A percentile compares a stretch with the other conserved stretches of the same genome.
These are phyloP conservation scores for Ogataea nitratoaversa DNA, from an alignment of 805 yeast species.

Conservation along the genomic window DNA sequence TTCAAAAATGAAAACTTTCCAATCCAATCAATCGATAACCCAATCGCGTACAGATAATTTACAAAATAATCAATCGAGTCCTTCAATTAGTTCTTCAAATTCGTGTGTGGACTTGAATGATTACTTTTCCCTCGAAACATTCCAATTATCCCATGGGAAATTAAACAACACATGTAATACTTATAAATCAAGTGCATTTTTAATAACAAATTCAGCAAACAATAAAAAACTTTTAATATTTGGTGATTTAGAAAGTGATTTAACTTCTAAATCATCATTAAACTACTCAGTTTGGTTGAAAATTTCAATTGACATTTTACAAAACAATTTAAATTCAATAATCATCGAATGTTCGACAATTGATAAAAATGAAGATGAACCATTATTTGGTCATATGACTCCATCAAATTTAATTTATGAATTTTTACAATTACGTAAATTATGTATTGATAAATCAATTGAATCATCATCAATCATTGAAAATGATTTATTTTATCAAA, in stretches of 20 bases:
- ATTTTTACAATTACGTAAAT: conserved; percentile 31
- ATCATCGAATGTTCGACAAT: conserved; percentile 75
- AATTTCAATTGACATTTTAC: conserved; percentile 43
- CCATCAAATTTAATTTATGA: conserved; percentile 63
- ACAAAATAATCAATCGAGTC: too few species aligned
- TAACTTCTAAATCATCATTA: conserved; percentile 34
- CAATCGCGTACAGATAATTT: too few species aligned
- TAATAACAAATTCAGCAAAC: conserved; percentile 35
- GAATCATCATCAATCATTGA: neutral
- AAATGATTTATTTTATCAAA: conserved; percentile 10
- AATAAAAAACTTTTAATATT: conserved; percentile 50
- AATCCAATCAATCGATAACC: too few species aligned
- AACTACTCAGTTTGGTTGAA: conserved; percentile 52
- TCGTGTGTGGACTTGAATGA: conserved; percentile 29
- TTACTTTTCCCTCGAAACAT: conserved; percentile 39
- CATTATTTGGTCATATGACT: conserved; percentile 76
- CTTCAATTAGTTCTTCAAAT: too few species aligned
- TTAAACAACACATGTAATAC: conserved; percentile 4
- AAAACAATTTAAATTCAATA: conserved; percentile 45
- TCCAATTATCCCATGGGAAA: conserved; percentile 36
- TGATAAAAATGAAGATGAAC: conserved; percentile 39
- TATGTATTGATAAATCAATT: conserved; percentile 16
- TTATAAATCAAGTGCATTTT: conserved; percentile 56
- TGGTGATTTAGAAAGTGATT: conserved; percentile 83
- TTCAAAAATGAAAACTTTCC: too few species aligned